Base-by-base conservation (phyloP, 2,329 filamentous ascomycete species). In the Neurospora sp. region DNA sequence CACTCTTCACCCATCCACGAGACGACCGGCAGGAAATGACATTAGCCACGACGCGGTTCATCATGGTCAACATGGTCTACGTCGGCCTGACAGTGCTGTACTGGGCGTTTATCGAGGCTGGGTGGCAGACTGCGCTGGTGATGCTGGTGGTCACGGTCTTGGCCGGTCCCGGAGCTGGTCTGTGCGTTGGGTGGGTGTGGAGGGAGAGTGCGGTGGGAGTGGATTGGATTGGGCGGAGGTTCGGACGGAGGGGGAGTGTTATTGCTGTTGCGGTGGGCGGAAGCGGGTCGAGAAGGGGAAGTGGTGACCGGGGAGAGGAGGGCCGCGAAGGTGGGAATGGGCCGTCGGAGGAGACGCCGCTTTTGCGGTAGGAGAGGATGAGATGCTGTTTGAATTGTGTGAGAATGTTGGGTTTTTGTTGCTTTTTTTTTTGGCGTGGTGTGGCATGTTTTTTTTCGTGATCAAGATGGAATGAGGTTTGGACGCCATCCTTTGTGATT, bases 101-200 rank as follows among this genome's bases (percentile, higher is more conserved):
- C 75, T 87, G 85, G 84, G 77, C 86, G 40, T 76, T 86, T 46
- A 82, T 84, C 17, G 85, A 87, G 75, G 81, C 82, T 0, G 84
- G 84, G 19, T 82, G 82, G 80, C 76, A 77, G 8, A 77, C 77
- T 6, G 74, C 75, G 4, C 43, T 74, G 1, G 69, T 77, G 10
- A 74, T 78, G 72, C 67, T 78, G 5, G 73, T 71, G 6, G 69
- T 72, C 0, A 78, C 78, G 0, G 38, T 77, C 0, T 33, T 79
- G 8, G 66, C 81, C 4, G 81, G 81, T 0, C 80, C 81, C 0
- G 80, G 81, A 0, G 80, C 80, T 0, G 80, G 80, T 0, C 70
- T 81, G 3, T 80, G 78, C 67, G 36, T 77, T 3, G 78, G 75
- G 0, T 80, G 78, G 77, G 70, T 78, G 15, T 76, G 76, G 69